A percentile compares a stretch with the other conserved stretches of the same genome.
Evolutionary conservation across 805 yeast species (phyloP).

Genomic region (Metschnikowia borealis): DNA sequence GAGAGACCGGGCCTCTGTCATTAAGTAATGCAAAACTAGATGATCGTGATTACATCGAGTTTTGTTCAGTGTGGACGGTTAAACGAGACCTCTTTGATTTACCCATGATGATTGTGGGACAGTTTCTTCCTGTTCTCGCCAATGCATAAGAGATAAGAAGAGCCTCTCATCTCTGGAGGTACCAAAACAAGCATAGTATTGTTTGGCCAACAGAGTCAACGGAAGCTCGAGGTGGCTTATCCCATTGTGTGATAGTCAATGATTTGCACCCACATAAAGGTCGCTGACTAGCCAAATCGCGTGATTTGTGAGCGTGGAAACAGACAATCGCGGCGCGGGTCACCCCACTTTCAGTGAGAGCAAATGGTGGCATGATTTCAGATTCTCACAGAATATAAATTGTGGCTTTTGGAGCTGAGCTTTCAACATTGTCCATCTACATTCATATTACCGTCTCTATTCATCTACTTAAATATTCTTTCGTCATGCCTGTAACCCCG

Average conservation of each 20-base stretch:
- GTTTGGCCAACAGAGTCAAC: too few species aligned
- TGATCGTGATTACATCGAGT: constrained; percentile 41
- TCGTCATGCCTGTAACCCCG: constrained; percentile 7
- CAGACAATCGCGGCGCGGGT: neutral
- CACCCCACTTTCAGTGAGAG: neutral
- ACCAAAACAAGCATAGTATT: too few species aligned
- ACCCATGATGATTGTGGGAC: constrained; percentile 81
- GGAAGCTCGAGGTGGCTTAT: too few species aligned
- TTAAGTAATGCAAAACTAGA: constrained; percentile 17
- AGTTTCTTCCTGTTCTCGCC: constrained; percentile 62
- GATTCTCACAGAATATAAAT: too few species aligned
- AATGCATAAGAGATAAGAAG: neutral
- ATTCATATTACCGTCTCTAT: neutral
- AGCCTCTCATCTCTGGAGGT: too few species aligned
- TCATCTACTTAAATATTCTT: neutral
- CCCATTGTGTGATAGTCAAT: neutral
- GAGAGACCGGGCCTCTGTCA: constrained; percentile 8
- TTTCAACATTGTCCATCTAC: too few species aligned
- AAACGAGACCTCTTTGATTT: constrained; percentile 79
- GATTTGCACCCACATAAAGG: neutral
- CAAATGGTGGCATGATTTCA: neutral
- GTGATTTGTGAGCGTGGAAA: neutral
- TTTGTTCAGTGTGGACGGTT: constrained; percentile 83
- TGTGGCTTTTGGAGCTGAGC: too few species aligned
- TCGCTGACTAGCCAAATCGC: neutral